phyloP scores from a whole-genome alignment of 2,329 filamentous ascomycete species.

The Colletotrichum lini region DNA sequence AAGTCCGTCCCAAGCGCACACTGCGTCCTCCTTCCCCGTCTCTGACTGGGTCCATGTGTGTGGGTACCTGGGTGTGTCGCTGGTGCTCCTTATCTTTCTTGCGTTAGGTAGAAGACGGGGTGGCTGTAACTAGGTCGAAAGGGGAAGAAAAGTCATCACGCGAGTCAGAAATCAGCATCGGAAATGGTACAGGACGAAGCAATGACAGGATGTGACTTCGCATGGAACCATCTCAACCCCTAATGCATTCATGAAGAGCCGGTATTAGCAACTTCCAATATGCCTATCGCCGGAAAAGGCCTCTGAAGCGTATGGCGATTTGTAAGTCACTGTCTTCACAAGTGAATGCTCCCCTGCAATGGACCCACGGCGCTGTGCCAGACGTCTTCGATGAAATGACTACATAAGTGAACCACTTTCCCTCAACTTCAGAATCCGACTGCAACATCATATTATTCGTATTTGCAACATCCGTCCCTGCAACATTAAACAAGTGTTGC shows the following conservation, averaged over 20 bases:
- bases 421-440: slow-evolving; percentile 2
- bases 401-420: slow-evolving; percentile 9
- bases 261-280: neutral
- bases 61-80: too few relatives aligned
- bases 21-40: too few relatives aligned
- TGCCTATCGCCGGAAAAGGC: neutral
- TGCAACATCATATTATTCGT: neutral
- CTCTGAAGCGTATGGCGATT: neutral
- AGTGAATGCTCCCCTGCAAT: neutral
- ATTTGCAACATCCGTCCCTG: neutral
- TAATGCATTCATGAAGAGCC: neutral
- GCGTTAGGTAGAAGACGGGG: too few relatives aligned
- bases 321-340: neutral
- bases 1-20: too few relatives aligned
- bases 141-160: slow-evolving; percentile 15
- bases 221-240: neutral
- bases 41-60: too few relatives aligned
- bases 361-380: neutral
- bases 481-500: neutral
- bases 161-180: slow-evolving; percentile 12
- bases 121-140: neutral
- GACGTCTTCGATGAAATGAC: neutral
- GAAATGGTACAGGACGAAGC: neutral
- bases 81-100: too few relatives aligned
- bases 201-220: neutral